A percentile compares a stretch with the other conserved stretches of the same genome.
phyloP scores from a whole-genome alignment of 108 stramenopile species.

The Nitzschia sp. region DNA sequence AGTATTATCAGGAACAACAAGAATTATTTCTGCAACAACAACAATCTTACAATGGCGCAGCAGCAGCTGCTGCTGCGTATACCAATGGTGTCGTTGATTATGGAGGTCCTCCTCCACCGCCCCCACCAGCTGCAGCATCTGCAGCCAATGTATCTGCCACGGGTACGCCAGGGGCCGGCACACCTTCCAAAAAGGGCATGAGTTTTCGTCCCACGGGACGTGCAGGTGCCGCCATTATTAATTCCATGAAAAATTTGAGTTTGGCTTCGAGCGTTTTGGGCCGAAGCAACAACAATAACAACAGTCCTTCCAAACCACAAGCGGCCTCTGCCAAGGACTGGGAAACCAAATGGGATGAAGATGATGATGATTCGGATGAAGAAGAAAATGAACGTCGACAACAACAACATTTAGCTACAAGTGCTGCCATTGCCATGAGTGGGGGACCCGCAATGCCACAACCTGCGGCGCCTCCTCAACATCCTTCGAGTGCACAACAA shows the following conservation, averaged over 20 bases:
- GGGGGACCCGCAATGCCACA: background rate
- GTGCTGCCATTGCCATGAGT: background rate
- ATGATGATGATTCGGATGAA: slow-evolving; percentile 50
- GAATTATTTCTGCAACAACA: slow-evolving; percentile 23
- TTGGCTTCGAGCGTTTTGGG: slow-evolving; percentile 22
- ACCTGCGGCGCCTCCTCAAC: slow-evolving; percentile 1
- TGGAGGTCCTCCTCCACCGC: background rate
- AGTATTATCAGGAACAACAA: slow-evolving; percentile 25
- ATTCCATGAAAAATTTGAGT: slow-evolving; percentile 51
- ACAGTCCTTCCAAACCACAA: background rate
- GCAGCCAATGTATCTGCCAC: background rate
- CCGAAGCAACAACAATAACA: background rate
- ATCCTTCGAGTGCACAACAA: background rate
- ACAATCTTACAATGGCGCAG: slow-evolving; percentile 11
- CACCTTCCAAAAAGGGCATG: background rate
- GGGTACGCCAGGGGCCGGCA: background rate
- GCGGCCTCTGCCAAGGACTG: slow-evolving; percentile 33
- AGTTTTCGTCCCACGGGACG: slow-evolving; percentile 15
- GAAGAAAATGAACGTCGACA: slow-evolving; percentile 21
- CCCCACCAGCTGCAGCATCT: background rate
- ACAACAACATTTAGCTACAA: background rate
- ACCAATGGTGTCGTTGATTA: too few relatives aligned
- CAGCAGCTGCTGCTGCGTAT: background rate
- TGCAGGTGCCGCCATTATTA: slow-evolving; percentile 40
- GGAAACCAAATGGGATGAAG: slow-evolving; percentile 59